Evolutionary conservation across 2,329 filamentous ascomycete species (phyloP).

Genomic region (Neonectria sp.): DNA sequence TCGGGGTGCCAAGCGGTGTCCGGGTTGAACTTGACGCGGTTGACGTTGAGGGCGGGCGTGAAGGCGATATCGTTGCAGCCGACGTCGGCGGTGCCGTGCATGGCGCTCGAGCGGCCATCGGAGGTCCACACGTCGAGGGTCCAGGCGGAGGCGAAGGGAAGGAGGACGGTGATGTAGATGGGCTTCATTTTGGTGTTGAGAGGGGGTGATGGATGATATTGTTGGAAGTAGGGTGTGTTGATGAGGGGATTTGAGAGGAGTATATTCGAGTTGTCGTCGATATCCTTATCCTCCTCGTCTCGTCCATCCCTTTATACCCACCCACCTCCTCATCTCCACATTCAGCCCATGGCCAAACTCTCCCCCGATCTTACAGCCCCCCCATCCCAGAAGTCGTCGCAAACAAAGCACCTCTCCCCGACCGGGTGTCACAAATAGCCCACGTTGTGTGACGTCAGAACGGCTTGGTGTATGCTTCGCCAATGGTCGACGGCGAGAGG

Average conservation of each 20-base stretch:
- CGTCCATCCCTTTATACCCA: conserved; percentile 18
- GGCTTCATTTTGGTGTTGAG: conserved; percentile 8
- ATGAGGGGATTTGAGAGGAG: not conserved
- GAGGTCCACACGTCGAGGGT: conserved; percentile 19
- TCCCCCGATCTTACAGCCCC: conserved; percentile 19
- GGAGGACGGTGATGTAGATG: not conserved
- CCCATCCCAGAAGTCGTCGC: not conserved
- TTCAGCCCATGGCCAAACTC: conserved; percentile 11
- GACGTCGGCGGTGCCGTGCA: conserved; percentile 15
- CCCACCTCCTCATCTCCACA: not conserved
- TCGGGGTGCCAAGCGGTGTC: conserved; percentile 10
- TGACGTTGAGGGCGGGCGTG: conserved; percentile 12
- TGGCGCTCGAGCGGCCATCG: conserved; percentile 16
- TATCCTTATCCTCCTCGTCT: not conserved
- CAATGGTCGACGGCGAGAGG: conserved; percentile 1
- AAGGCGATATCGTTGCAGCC: conserved; percentile 17
- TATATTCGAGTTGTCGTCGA: not conserved
- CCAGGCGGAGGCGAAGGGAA: conserved; percentile 18
- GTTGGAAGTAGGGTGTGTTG: not conserved
- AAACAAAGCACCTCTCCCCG: not conserved
- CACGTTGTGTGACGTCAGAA: not conserved
- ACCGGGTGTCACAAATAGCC: not conserved
- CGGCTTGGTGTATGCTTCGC: not conserved
- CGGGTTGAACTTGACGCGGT: conserved; percentile 22
- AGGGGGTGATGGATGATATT: not conserved